phyloP scores from a whole-genome alignment of 805 yeast species.

The Ogataea nitratoaversa region DNA sequence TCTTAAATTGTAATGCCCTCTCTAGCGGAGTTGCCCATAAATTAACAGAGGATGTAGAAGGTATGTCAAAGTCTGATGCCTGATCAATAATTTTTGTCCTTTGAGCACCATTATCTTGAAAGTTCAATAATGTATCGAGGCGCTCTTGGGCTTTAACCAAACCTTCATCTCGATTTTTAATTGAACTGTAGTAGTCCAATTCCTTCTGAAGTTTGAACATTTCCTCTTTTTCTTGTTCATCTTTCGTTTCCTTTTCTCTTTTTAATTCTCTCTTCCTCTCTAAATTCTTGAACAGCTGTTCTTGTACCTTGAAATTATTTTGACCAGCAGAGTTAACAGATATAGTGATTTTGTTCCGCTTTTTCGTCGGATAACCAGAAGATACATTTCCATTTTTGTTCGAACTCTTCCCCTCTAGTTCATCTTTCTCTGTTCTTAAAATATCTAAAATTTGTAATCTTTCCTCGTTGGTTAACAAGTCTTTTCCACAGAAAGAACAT shows the following conservation, averaged over 20 bases:
- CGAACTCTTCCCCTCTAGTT: constrained; percentile 29
- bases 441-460: constrained; percentile 50
- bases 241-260: constrained; percentile 30
- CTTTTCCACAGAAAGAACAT: constrained; percentile 76
- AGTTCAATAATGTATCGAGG: constrained; percentile 67
- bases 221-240: constrained; percentile 36
- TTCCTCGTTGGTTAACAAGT: constrained; percentile 61
- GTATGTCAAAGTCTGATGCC: constrained; percentile 79
- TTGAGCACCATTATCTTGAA: constrained; percentile 83
- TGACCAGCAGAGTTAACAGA: constrained; percentile 57
- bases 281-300: constrained; percentile 52
- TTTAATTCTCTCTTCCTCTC: constrained; percentile 45
- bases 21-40: constrained; percentile 87
- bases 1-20: constrained; percentile 79
- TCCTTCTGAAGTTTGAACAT: constrained; percentile 39
- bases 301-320: constrained; percentile 66
- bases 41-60: constrained; percentile 42
- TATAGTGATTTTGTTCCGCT: constrained; percentile 48
- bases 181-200: constrained; percentile 38
- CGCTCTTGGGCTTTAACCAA: constrained; percentile 66
- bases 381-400: constrained; percentile 12
- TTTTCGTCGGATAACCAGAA: constrained; percentile 24
- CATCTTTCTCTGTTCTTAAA: constrained; percentile 49
- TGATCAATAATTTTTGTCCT: constrained; percentile 90
- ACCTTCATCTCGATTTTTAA: constrained; percentile 49